These are phyloP conservation scores for Trichosporon faecale DNA, from an alignment of 1,284 basidiomycete genomes.

Conservation along the genomic window DNA sequence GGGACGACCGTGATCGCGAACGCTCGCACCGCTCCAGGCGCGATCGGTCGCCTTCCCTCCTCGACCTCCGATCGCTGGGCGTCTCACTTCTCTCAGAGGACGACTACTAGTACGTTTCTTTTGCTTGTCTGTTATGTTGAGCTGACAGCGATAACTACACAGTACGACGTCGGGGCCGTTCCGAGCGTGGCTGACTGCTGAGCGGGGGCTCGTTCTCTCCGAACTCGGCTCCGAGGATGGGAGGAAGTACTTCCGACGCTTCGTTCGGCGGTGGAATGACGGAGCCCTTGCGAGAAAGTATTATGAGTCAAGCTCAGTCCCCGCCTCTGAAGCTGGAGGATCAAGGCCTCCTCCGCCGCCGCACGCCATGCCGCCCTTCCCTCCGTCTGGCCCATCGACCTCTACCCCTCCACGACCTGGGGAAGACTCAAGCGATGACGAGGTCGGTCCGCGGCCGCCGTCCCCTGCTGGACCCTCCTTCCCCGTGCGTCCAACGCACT, in stretches of 20 bases:
- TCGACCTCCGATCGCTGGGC: slow-evolving; percentile 42
- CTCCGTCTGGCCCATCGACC: neutral
- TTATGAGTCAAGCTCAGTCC: slow-evolving; percentile 24
- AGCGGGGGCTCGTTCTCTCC: slow-evolving; percentile 46
- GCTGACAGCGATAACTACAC: neutral
- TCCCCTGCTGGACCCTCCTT: slow-evolving; percentile 40
- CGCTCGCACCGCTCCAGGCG: slow-evolving; percentile 12
- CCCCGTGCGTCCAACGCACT: slow-evolving; percentile 26
- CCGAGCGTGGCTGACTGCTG: slow-evolving; percentile 43
- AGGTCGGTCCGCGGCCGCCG: slow-evolving; percentile 31
- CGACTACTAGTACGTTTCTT: slow-evolving; percentile 48
- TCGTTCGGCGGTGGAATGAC: slow-evolving; percentile 51
- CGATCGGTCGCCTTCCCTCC: slow-evolving; percentile 31
- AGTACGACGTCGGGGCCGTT: slow-evolving; percentile 40
- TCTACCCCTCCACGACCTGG: slow-evolving; percentile 10
- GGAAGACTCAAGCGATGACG: slow-evolving; percentile 14
- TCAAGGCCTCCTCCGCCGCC: neutral
- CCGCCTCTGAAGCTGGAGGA: neutral
- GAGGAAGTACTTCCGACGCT: slow-evolving; percentile 50
- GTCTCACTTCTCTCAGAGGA: slow-evolving; percentile 42
- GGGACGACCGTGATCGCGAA: slow-evolving; percentile 9
- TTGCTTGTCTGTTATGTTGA: neutral
- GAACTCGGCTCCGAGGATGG: slow-evolving; percentile 43
- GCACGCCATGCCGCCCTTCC: neutral
- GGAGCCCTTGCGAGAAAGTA: slow-evolving; percentile 40